Base-by-base conservation (phyloP, 2,329 filamentous ascomycete species). In the Fusarium goolgardi region DNA sequence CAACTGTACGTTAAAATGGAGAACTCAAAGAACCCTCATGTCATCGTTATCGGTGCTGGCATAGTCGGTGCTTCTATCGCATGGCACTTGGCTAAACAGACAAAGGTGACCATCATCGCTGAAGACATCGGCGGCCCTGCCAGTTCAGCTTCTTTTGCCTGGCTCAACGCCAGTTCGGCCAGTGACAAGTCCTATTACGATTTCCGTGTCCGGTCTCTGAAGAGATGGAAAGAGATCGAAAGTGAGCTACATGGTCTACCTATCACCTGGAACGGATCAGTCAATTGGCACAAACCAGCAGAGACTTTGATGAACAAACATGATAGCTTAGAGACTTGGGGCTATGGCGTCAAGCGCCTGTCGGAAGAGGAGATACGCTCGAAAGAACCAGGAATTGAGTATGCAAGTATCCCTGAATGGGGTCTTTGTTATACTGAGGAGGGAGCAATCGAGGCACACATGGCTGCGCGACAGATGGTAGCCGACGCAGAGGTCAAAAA, bases 61-160 rank as follows among this genome's bases (percentile, higher is more conserved):
- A 67, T 69, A 9, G 39, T 69, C 16, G 66, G 66, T 15, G 62
- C 66, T 5, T 35, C 66, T 3, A 70, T 70, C 25, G 66, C 54
- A 11, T 69, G 66, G 66, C 66, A 70, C 16, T 5, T 69, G 6
- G 35, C 66, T 9, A 52, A 18, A 13, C 16, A 51, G 3, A 63
- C 66, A 3, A 51, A 25, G 1, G 66, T 69, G 3, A 67, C 62
- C n/a, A 54, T 70, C 13, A 12, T 69, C 9, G 66, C 66, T 2
- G 41, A 69, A 16, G 66, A 67, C 6, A 20, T 64, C 8, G 66
- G 66, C 5, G 66, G 66, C 3, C 41, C 57, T 9, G 66, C 66
- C 21, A 47, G 41, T 25, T 4, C 47, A 16, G 53, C 57, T 11
- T 69, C 66, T 11, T 69, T 69, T 23, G 66, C 66, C 2, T 70